Base-by-base conservation (phyloP, 2,329 filamentous ascomycete species). In the Rutstroemia sp. region DNA sequence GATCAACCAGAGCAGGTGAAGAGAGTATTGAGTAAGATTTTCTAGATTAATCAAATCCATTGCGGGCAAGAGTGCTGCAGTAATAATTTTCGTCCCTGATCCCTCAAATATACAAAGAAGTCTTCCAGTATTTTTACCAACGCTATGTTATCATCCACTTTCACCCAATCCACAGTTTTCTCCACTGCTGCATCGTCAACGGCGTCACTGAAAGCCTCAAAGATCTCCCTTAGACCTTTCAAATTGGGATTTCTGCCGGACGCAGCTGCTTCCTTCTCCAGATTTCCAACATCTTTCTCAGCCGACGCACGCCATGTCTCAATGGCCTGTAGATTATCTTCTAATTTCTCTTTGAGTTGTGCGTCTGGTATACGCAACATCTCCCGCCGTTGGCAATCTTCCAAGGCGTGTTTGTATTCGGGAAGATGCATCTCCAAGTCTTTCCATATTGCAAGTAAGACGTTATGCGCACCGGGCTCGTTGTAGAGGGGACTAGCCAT, bases 1-100 rank as follows among this genome's bases (percentile, higher is more conserved):
- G 72, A 75, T 51, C 80, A 81, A 65, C 74, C 79, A 2, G 81
- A 81, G 34, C 74, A 78, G 54, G 79, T 85, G 8, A 78, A 79
- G 64, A 76, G 79, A 62, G 79, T 86, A 45, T 67, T 86, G 61
- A 83, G 79, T 73, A 84, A 82, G 71, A 85, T 86, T 60, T 86
- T 87, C 64, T 86, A 69, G 67, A 44, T 19, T 51, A 51, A 56
- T 56, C 44, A 23, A 25, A n/a, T 47, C 9, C 30, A 34, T 34
- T 34, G 30, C 30, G 30, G 30, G 10, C 30, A 34, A 34, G 30
- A 34, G 30, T 34, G 30, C 30, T 34, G 30, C 30, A 10, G 30
- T 34, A 34, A 34, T 19, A 17, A 17, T 19, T 19, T 17, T 42
- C 39, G 17, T 8, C 17, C 17, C 39, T 14, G 7, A n/a, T n/a